Conservation (phyloP, 2,329 filamentous ascomycete species). For the Epichloe gansuensis region DNA sequence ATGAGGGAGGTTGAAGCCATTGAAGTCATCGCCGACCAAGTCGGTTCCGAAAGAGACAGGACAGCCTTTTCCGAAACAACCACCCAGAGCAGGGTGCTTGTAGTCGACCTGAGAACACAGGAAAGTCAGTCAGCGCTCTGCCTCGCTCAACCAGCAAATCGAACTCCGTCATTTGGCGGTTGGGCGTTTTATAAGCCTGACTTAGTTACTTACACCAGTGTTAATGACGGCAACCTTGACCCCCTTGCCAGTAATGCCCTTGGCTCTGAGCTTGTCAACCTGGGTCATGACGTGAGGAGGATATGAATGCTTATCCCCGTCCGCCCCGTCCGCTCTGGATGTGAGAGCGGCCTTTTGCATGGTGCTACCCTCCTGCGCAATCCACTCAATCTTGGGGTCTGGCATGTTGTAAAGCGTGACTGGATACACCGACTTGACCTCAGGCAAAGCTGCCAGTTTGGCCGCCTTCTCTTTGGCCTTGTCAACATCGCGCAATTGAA, state of each 20-base stretch:
- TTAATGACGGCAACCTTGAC: constrained; percentile 42
- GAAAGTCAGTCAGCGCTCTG: neutral
- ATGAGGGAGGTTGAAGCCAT: constrained; percentile 23
- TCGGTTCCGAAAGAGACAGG: constrained; percentile 45
- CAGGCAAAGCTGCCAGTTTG: constrained; percentile 27
- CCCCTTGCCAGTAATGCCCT: constrained; percentile 36
- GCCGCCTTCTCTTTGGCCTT: constrained; percentile 29
- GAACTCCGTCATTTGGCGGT: neutral
- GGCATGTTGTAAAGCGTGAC: constrained; percentile 33
- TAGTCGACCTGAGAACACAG: constrained; percentile 41
- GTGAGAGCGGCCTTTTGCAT: constrained; percentile 8
- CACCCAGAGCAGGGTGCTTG: constrained; percentile 48
- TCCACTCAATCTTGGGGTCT: constrained; percentile 31
- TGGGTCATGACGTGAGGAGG: constrained; percentile 44
- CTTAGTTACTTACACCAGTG: constrained; percentile 31
- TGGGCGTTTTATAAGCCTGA: neutral
- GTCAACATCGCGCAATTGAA: constrained; percentile 36
- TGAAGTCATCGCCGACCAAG: constrained; percentile 43
- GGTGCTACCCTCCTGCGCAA: constrained; percentile 19
- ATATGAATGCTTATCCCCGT: constrained; percentile 22
- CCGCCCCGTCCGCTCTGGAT: constrained; percentile 10
- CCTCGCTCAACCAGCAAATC: neutral
- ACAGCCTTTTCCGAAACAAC: constrained; percentile 47
- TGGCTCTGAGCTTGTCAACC: constrained; percentile 36
- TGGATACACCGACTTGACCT: constrained; percentile 37